Evolutionary conservation across 78 protist species (phyloP), one percentile per base, ranked within the genome.

Genomic region (Tieghemostelium lacteum): DNA sequence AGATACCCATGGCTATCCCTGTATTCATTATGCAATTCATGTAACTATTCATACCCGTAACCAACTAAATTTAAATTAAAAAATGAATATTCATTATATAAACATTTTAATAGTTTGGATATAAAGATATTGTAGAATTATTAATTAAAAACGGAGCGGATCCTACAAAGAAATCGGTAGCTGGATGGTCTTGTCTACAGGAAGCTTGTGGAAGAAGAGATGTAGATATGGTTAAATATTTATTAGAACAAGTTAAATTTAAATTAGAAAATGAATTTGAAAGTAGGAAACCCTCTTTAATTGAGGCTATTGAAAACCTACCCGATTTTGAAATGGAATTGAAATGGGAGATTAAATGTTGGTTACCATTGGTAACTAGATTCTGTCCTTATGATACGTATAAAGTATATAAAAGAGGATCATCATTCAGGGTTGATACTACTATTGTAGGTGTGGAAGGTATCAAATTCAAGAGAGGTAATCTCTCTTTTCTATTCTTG

Each of bases 251-350:
- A 17, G 37, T 72, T 12, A 74, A 66, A 40, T 17, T 7, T 16
- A 67, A 64, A n/a, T 54, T 74, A 4, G 72, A 73, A 14, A 24
- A n/a, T 54, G 92, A 86, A 61, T 86, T 54, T 61, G 50, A 73
- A 37, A 71, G 61, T 28, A 64, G 92, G 61, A 61, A 42, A 60
- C 92, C 92, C 26, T 26, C 36, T 49, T 50, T 86, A 26, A 26
- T 86, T 42, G 45, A n/a, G 4, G 87, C 74, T n/a, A n/a, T 26
- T 16, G 7, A 1, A 37, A 12, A 75, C 70, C 45, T 86, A 16
- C 92, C 92, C n/a, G 92, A 86, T 60, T 86, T 86, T 71, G 85
- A 86, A 54, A 69, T 86, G 77, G 92, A 89, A 28, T 49, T 89
- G 7, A 76, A 89, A 50, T 89, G 94, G 94, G 88, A 89, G 19